These are phyloP conservation scores for Rhizoclosmatium sp. DNA, from an alignment of 192 early-diverging fungal species.

Conservation along the genomic window DNA sequence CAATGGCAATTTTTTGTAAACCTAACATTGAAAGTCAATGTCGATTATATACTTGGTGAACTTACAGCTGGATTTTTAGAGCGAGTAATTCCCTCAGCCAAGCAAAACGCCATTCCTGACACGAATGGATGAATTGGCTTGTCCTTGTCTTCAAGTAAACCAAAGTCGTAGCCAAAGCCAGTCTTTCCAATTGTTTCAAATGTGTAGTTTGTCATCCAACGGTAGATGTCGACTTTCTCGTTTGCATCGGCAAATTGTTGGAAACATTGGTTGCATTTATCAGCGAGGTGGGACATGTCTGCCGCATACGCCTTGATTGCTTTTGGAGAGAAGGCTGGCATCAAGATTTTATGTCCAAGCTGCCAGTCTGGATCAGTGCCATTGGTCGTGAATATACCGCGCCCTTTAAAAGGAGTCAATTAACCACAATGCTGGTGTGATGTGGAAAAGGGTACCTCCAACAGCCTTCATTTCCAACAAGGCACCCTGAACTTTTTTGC, in stretches of 20 bases:
- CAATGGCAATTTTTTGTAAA: conserved; percentile 56
- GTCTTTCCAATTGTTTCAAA: conserved; percentile 65
- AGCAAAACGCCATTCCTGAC: conserved; percentile 47
- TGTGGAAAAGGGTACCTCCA: conserved; percentile 36
- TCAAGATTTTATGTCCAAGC: conserved; percentile 64
- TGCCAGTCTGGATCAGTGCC: conserved; percentile 61
- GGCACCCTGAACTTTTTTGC: conserved; percentile 51
- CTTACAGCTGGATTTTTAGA: neutral
- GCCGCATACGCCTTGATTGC: conserved; percentile 48
- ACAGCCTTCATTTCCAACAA: conserved; percentile 54
- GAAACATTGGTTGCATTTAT: conserved; percentile 43
- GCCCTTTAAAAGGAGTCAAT: conserved; percentile 4
- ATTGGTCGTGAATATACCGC: conserved; percentile 60
- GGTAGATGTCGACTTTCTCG: conserved; percentile 45
- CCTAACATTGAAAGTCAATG: conserved; percentile 22
- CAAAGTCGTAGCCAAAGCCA: conserved; percentile 67
- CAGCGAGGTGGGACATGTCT: conserved; percentile 55
- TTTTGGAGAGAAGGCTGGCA: conserved; percentile 62
- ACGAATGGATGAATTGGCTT: conserved; percentile 48
- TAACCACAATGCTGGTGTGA: neutral
- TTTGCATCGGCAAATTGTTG: conserved; percentile 41
- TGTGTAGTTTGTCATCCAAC: conserved; percentile 64
- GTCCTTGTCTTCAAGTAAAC: conserved; percentile 44
- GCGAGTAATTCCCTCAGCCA: conserved; percentile 46
- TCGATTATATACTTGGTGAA: neutral